phyloP scores from a whole-genome alignment of 2,329 filamentous ascomycete genomes.

The Alternaria hordeiaustralica region DNA sequence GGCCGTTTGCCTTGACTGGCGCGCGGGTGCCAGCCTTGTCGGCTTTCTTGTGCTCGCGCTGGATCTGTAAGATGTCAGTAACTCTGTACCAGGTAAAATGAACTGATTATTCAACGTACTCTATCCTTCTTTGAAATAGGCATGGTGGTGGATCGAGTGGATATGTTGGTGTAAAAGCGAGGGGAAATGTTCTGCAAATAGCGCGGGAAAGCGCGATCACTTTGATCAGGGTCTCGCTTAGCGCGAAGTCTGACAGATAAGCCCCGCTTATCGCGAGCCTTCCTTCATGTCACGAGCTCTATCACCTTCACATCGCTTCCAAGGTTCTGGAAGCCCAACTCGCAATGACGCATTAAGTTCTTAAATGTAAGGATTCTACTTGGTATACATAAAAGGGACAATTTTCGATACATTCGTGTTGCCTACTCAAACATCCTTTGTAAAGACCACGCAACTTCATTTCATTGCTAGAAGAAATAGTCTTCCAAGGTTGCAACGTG shows the following conservation, averaged over 20 bases:
- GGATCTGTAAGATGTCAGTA: conserved; percentile 50
- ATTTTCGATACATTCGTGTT: no score
- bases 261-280: background rate
- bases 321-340: background rate
- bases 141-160: conserved; percentile 40
- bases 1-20: conserved; percentile 62
- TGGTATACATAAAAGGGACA: no score
- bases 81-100: no score
- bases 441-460: no score
- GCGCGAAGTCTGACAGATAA: conserved; percentile 4
- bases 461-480: no score
- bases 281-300: background rate
- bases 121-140: conserved; percentile 59
- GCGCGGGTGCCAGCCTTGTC: conserved; percentile 62
- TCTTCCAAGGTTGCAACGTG: no score
- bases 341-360: no score
- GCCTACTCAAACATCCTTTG: no score
- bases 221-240: conserved; percentile 11
- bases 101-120: conserved; percentile 38
- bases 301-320: background rate
- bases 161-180: background rate
- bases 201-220: background rate
- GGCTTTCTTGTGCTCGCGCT: conserved; percentile 62
- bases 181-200: conserved; percentile 7
- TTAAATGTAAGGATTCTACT: no score